phyloP scores from a whole-genome alignment of 2,329 filamentous ascomycete species.

The Zopfia rhizophila region DNA sequence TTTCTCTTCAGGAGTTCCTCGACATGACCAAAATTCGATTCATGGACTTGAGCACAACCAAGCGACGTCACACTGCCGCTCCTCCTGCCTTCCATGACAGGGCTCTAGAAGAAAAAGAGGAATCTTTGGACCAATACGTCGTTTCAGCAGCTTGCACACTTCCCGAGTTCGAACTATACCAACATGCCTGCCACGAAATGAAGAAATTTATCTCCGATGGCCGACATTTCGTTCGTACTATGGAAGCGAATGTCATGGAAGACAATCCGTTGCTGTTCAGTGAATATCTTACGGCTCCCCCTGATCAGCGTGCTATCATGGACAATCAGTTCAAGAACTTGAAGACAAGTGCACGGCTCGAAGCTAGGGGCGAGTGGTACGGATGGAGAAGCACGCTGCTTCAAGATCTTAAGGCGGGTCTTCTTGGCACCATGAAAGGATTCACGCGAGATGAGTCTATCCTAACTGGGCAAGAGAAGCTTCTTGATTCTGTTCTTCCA shows the following conservation, averaged over 20 bases:
- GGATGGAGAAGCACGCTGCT: slow-evolving; percentile 94
- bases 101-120: slow-evolving; percentile 58
- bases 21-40: slow-evolving; percentile 97
- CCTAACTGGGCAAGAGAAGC: slow-evolving; percentile 73
- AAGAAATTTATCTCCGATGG: slow-evolving; percentile 98
- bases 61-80: slow-evolving; percentile 81
- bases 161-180: slow-evolving; percentile 92
- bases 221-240: slow-evolving; percentile 86
- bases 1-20: slow-evolving; percentile 90
- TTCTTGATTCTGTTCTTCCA: slow-evolving; percentile 76
- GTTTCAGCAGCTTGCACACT: slow-evolving; percentile 90
- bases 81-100: slow-evolving; percentile 48
- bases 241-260: slow-evolving; percentile 86
- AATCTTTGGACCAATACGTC: slow-evolving; percentile 77
- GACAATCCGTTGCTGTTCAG: slow-evolving; percentile 92
- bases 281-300: slow-evolving; percentile 87
- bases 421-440: slow-evolving; percentile 78
- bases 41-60: slow-evolving; percentile 98
- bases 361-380: slow-evolving; percentile 98
- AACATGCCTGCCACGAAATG: slow-evolving; percentile 93
- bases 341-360: slow-evolving; percentile 87
- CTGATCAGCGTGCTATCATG: slow-evolving; percentile 86
- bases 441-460: slow-evolving; percentile 78
- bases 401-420: slow-evolving; percentile 81
- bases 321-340: slow-evolving; percentile 98